Conservation (phyloP, 345 rosid species). For the Cardamine occulta region DNA sequence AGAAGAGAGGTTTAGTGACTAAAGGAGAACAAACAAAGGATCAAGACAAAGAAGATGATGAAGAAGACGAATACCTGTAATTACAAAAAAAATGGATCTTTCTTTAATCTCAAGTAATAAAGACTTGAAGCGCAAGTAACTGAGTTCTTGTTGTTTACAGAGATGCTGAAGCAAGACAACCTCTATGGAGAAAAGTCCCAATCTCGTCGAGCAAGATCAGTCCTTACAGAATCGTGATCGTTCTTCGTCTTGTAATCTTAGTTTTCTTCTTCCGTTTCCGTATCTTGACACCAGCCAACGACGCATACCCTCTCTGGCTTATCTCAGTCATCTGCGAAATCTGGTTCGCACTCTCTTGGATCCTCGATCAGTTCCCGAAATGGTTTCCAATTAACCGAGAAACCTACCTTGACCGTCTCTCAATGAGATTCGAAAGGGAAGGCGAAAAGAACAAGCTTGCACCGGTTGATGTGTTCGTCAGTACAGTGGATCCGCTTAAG, state of each 20-base stretch:
- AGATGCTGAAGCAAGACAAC: slow-evolving; percentile 95
- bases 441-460: slow-evolving; percentile 78
- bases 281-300: slow-evolving; percentile 81
- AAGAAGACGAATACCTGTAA: slow-evolving; percentile 89
- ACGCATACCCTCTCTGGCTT: slow-evolving; percentile 92
- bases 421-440: slow-evolving; percentile 83
- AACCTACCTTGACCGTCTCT: slow-evolving; percentile 87
- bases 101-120: slow-evolving; percentile 11
- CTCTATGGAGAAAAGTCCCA: slow-evolving; percentile 88
- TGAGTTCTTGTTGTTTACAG: slow-evolving; percentile 50
- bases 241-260: slow-evolving; percentile 76
- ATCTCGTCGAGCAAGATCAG: slow-evolving; percentile 86
- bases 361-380: slow-evolving; percentile 97
- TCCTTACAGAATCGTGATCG: slow-evolving; percentile 94
- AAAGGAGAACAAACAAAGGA: slow-evolving; percentile 65
- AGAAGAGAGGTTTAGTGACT: slow-evolving; percentile 78
- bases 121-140: slow-evolving; percentile 31
- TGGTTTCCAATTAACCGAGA: slow-evolving; percentile 91
- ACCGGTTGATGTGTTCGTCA: slow-evolving; percentile 85
- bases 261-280: slow-evolving; percentile 90
- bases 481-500: slow-evolving; percentile 97
- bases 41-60: slow-evolving; percentile 69
- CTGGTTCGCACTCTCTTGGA: slow-evolving; percentile 98
- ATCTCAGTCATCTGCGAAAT: slow-evolving; percentile 91
- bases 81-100: background rate